These are phyloP conservation scores for Mortierella polycephala DNA, from an alignment of 371 early-diverging fungal species.

Conservation along the genomic window DNA sequence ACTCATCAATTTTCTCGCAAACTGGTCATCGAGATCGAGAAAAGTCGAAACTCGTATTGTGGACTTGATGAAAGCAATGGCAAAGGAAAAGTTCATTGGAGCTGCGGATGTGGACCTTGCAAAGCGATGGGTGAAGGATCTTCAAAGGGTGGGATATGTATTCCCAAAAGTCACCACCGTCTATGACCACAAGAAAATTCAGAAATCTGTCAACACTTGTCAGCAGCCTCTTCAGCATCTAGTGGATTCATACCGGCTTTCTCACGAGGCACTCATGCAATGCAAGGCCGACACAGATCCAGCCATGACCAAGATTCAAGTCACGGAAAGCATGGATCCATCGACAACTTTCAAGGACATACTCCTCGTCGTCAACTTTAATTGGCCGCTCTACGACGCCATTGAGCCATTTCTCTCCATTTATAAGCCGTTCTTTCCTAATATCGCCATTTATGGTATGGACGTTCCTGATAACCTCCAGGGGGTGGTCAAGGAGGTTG, in stretches of 20 bases:
- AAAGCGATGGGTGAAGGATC: slow-evolving; percentile 11
- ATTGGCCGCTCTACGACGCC: slow-evolving; percentile 4
- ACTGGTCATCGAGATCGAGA: slow-evolving; percentile 1
- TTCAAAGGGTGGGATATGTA: slow-evolving; percentile 8
- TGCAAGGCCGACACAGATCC: slow-evolving; percentile 11
- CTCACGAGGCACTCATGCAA: slow-evolving; percentile 6
- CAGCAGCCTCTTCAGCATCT: not conserved
- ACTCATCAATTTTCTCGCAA: slow-evolving; percentile 8
- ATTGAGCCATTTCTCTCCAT: slow-evolving; percentile 5
- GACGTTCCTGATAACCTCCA: slow-evolving; percentile 1
- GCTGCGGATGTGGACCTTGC: slow-evolving; percentile 10
- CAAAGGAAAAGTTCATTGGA: slow-evolving; percentile 5
- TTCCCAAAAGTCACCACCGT: slow-evolving; percentile 2
- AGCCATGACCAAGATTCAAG: slow-evolving; percentile 13
- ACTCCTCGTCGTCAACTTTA: slow-evolving; percentile 11
- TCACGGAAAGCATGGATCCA: not conserved
- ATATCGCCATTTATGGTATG: not conserved
- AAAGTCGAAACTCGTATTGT: slow-evolving; percentile 9
- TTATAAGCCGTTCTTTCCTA: slow-evolving; percentile 8
- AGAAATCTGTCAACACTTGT: not conserved
- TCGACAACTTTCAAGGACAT: not conserved
- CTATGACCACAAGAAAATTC: not conserved
- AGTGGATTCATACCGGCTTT: not conserved
- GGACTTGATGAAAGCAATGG: slow-evolving; percentile 11
- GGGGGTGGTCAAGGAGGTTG: not conserved